Evolutionary conservation across 2,329 filamentous ascomycete genomes (phyloP), one percentile per base, ranked within the genome.

Genomic region (Fulvia fulva): DNA sequence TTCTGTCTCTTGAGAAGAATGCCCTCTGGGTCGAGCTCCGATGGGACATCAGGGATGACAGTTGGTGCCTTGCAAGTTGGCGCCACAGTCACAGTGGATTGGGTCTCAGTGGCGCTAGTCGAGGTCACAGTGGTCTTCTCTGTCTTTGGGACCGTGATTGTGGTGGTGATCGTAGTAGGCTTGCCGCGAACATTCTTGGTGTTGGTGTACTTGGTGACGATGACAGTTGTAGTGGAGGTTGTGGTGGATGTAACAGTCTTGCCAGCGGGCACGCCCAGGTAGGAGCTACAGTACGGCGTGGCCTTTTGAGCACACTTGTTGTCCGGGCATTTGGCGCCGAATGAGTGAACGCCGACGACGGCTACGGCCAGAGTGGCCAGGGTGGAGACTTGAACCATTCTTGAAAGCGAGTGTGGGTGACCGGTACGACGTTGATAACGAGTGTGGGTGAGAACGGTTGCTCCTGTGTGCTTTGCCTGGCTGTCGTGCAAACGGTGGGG

Each of bases 221-320:
- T 19, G 26, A 14, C 16, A 19, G 5, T 6, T n/a, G 32, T 26
- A 16, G 54, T 56, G 32, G 1, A n/a, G 1, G 6, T 16, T 21
- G 50, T 51, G 21, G 54, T 56, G 9, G 46, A 28, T 3, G 54
- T 56, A 9, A 49, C 43, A 3, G 54, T 56, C 22, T 25, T 56
- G 23, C 26, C 19, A 5, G 28, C 28, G 28, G 54, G 54, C 14
- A 56, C 54, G 30, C 43, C 51, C 30, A 56, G 45, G 23, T 56
- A 56, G 6, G 46, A 56, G 47, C 54, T 56, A 46, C 54, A 56
- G 21, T 56, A 51, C 9, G 54, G 21, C 16, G 46, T 37, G 1
- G 54, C 54, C 5, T 28, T 56, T 25, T 51, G 41, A 32, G 30
- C 41, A 34, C 54, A 56, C 1, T 56, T 34, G 32, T 56, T 51